Base-by-base conservation (phyloP, 768 basidiomycete genomes). In the Calocybe cyanea region DNA sequence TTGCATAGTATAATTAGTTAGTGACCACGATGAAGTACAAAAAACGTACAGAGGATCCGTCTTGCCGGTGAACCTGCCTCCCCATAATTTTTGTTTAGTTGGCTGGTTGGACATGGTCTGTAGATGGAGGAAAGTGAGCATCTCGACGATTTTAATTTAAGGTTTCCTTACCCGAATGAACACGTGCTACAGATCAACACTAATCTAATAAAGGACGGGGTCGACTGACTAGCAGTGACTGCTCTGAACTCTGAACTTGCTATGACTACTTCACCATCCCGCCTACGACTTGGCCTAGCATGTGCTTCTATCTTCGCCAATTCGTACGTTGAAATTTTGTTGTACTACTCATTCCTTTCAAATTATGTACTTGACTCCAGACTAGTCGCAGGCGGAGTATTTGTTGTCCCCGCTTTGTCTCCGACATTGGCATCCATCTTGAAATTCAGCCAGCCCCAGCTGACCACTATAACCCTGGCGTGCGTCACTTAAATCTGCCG, bases 51-150 rank as follows among this genome's bases (percentile, higher is more conserved):
- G 64, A 23, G 90, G 93, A 65, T 96, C 93, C 0, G 90, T 92
- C 55, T 80, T 82, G 38, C 90, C 90, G 10, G 88, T 91, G 60
- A 94, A 94, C 25, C 92, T 72, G 11, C 90, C 90, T 10, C 90
- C 89, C 89, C 89, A 92, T 61, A 92, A 65, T 62, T 90, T 91
- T 65, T 88, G 83, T 49, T 72, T 72, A 15, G 71, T 70, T 25
- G 73, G 70, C 55, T 63, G 57, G 19, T 66, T 64, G 14, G 66
- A 48, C 71, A 73, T 73, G 24, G 28, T 45, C 15, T 33, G 10
- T n/a, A 28, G 25, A 11, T 28, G 25, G 25, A 11, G 25, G 25
- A 6, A 5, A 5, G 5, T 6, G 25, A 28, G 25, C 11, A 5
- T 11, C 11, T 28, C 6, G 11, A 5, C 11, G 25, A 28, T 11